A percentile compares a stretch with the other conserved stretches of the same genome.
Evolutionary conservation across 169 alveolate genomes (phyloP).

Genomic region (Plasmodium vivax): DNA sequence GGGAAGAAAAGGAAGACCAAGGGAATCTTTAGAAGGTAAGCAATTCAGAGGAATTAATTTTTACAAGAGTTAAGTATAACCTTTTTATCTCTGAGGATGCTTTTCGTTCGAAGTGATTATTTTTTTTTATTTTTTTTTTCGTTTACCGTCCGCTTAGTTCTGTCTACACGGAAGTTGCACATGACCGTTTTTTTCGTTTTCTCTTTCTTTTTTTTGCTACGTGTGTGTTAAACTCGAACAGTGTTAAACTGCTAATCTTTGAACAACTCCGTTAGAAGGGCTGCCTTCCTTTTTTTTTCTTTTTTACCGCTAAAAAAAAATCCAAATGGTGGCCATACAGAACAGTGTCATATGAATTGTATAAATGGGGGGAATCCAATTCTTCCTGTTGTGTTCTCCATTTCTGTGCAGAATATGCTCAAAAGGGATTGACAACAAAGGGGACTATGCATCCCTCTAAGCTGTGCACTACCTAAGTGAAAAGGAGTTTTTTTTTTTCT

Average conservation of each 20-base stretch:
- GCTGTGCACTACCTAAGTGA: not conserved
- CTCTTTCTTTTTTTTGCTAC: not conserved
- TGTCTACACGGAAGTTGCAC: not conserved
- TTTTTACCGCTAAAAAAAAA: not conserved
- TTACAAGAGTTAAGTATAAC: not conserved
- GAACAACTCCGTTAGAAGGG: not conserved
- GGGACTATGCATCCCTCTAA: not conserved
- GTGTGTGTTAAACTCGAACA: not conserved
- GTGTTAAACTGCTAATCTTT: not conserved
- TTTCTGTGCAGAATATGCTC: not conserved
- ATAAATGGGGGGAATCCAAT: not conserved
- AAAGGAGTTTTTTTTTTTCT: not conserved
- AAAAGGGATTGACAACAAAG: not conserved
- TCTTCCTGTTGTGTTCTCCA: not conserved
- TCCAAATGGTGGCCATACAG: not conserved
- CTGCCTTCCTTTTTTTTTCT: not conserved
- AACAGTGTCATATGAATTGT: not conserved
- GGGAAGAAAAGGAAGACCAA: not conserved
- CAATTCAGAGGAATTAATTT: not conserved
- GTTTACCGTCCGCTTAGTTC: not conserved
- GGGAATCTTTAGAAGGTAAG: not conserved
- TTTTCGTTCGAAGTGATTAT: not conserved
- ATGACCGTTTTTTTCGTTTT: not conserved
- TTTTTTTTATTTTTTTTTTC: not conserved
- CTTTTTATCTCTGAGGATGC: not conserved